Conservation (phyloP, 345 rosid genomes). For the Acer yangbiense region DNA sequence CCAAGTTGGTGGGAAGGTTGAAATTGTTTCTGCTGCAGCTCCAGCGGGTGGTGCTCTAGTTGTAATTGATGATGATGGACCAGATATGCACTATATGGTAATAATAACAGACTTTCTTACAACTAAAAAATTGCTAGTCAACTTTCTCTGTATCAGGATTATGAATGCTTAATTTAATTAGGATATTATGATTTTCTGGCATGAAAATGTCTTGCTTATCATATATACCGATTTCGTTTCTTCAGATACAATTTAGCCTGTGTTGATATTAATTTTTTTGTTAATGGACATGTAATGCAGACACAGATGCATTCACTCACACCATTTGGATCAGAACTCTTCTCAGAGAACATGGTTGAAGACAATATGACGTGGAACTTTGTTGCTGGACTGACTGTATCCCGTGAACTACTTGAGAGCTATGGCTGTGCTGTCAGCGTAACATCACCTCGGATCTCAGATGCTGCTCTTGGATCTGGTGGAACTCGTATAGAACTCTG, state of each 20-base stretch:
- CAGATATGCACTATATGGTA: slow-evolving; percentile 97
- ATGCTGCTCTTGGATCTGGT: slow-evolving; percentile 76
- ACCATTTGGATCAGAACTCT: slow-evolving; percentile 81
- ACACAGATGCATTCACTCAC: slow-evolving; percentile 85
- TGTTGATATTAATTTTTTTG: neutral
- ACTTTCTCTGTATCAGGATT: neutral
- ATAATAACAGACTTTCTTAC: slow-evolving; percentile 5
- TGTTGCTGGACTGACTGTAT: slow-evolving; percentile 84
- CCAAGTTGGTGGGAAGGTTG: slow-evolving; percentile 73
- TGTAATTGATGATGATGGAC: slow-evolving; percentile 88
- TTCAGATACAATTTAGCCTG: neutral
- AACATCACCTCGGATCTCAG: slow-evolving; percentile 65
- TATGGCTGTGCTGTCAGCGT: slow-evolving; percentile 86
- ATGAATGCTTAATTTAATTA: neutral
- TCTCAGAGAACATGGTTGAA: slow-evolving; percentile 73
- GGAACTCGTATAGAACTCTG: slow-evolving; percentile 89
- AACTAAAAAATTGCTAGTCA: neutral
- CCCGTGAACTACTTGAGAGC: slow-evolving; percentile 89
- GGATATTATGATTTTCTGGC: slow-evolving; percentile 2
- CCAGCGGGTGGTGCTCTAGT: slow-evolving; percentile 85
- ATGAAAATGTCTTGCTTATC: neutral
- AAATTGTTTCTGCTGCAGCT: slow-evolving; percentile 67
- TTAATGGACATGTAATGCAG: slow-evolving; percentile 43
- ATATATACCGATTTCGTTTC: neutral
- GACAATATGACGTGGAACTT: slow-evolving; percentile 99